Base-by-base conservation (phyloP, 1,284 basidiomycete genomes). In the Trichosporon faecale region DNA sequence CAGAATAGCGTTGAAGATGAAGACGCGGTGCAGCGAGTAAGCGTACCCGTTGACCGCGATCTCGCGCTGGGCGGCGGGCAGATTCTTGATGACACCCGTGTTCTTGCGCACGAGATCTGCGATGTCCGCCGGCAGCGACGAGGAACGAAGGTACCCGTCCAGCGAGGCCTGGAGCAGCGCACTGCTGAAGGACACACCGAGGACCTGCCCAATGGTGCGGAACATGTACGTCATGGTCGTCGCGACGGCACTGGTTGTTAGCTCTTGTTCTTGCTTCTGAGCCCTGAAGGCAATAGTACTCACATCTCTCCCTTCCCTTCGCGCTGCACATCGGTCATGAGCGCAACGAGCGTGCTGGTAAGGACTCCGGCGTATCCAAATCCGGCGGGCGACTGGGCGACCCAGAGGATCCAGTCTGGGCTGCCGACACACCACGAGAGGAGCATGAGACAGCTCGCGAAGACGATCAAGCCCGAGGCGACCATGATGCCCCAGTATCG, bases 171-270 rank as follows among this genome's bases (percentile, higher is more conserved):
- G 94, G 35, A 93, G 84, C 65, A 95, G 83, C 1, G 92, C 91
- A 27, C 91, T 91, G 74, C 90, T 90, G 65, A 94, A 84, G 75
- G 91, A 91, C 67, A 95, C 93, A 57, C 93, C 93, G 66, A 95
- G 87, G n/a, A 94, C 94, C 84, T 95, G 94, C 12, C 93, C 94
- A 16, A 92, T 91, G 11, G 93, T 93, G 75, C 93, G 87, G 85
- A 94, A 94, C 68, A 95, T 86, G 83, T 95, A 95, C 25, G 91
- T 92, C 77, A 95, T 91, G 79, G 93, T 91, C 40, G 91, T 95
- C 66, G 91, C 93, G 44, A 95, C 90, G 6, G 93, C 80, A 23
- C 76, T 77, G 68, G 4, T 35, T 31, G 67, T 64, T 18, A 68
- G 57, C 49, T 35, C 11, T 16, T 16, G 27, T 25, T 16, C 18